phyloP scores from a whole-genome alignment of 129 eudicot species.

The Flaveria ramosissima region DNA sequence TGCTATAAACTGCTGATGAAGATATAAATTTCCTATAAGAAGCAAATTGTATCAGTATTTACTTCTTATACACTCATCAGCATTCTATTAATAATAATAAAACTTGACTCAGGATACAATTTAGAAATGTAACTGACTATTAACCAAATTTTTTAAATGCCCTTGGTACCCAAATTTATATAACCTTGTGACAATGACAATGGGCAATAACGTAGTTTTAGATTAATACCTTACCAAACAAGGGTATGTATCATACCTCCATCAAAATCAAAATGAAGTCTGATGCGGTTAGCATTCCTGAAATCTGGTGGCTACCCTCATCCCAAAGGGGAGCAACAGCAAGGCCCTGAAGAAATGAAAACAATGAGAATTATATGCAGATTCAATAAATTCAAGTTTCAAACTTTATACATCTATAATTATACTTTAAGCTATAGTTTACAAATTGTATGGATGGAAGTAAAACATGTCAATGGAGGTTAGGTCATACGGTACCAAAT shows the following conservation, averaged over 20 bases:
- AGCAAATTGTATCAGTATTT: neutral
- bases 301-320: constrained; percentile 40
- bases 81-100: no score
- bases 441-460: neutral
- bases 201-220: neutral
- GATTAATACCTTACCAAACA: neutral
- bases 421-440: neutral
- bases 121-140: constrained; percentile 24
- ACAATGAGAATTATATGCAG: constrained; percentile 2
- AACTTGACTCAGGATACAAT: neutral
- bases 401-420: constrained; percentile 1
- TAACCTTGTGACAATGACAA: neutral
- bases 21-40: neutral
- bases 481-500: neutral
- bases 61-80: neutral
- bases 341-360: constrained; percentile 41
- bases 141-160: neutral
- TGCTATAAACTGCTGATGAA: neutral
- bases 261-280: constrained; percentile 45
- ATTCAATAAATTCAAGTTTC: constrained; percentile 1
- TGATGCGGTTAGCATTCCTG: constrained; percentile 64
- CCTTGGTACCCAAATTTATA: neutral
- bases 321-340: constrained; percentile 65
- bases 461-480: neutral
- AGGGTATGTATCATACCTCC: constrained; percentile 12